phyloP scores from a whole-genome alignment of 1,284 basidiomycete species.

The Cryptococcus jaspeensis region DNA sequence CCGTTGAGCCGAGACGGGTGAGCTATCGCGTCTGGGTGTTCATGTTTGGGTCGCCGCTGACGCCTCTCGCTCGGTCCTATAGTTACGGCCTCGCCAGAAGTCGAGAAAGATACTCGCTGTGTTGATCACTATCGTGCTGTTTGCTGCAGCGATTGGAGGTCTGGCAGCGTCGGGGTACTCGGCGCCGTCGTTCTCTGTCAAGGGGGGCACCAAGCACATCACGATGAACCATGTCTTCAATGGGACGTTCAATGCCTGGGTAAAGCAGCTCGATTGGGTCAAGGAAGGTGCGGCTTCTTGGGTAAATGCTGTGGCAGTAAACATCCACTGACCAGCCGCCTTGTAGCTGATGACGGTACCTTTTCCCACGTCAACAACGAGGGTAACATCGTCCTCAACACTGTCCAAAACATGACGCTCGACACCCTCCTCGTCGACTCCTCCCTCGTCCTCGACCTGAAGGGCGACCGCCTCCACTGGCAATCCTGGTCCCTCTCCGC shows the following conservation, averaged over 20 bases:
- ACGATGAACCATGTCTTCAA: constrained; percentile 87
- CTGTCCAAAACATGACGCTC: constrained; percentile 60
- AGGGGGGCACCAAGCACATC: constrained; percentile 64
- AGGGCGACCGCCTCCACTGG: constrained; percentile 60
- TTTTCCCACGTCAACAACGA: constrained; percentile 64
- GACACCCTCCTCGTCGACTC: constrained; percentile 38
- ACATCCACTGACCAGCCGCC: background rate
- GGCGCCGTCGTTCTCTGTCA: constrained; percentile 36
- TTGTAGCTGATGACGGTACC: constrained; percentile 74
- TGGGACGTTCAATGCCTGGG: constrained; percentile 67
- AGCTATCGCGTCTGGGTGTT: constrained; percentile 3
- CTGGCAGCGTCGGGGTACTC: constrained; percentile 45
- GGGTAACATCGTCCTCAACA: constrained; percentile 69
- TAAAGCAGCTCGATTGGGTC: constrained; percentile 69
- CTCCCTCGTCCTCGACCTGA: constrained; percentile 30
- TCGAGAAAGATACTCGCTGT: constrained; percentile 44
- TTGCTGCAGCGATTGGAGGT: constrained; percentile 41
- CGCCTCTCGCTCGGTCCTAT: background rate
- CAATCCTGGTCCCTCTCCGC: constrained; percentile 74
- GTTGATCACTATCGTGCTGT: constrained; percentile 36
- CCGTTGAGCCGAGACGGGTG: constrained; percentile 32
- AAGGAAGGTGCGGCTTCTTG: constrained; percentile 66
- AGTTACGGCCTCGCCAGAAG: constrained; percentile 39
- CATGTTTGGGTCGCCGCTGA: background rate
- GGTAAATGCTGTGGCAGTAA: background rate